These are phyloP conservation scores for Diutina mesorugosa DNA, from an alignment of 1,139 yeast genomes.

Conservation along the genomic window DNA sequence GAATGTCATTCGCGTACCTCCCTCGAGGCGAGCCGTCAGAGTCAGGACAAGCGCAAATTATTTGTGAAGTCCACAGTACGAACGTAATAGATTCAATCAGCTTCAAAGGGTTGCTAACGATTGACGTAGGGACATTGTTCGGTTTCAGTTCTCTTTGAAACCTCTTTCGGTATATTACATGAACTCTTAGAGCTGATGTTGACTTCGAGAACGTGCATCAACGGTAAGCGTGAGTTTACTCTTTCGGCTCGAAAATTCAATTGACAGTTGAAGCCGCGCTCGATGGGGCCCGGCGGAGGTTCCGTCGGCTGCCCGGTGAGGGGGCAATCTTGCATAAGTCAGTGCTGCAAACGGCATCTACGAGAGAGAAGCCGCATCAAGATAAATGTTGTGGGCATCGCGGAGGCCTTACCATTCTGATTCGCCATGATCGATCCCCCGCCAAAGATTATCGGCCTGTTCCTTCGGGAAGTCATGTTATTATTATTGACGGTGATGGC, in stretches of 20 bases:
- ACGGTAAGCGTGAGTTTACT: not conserved
- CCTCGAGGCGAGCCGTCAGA: not conserved
- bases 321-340: not conserved
- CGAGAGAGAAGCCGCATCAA: not conserved
- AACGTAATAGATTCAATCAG: too few species aligned
- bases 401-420: not conserved
- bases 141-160: too few species aligned
- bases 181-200: too few species aligned
- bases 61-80: too few species aligned
- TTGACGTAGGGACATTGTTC: too few species aligned
- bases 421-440: not conserved
- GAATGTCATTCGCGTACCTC: not conserved
- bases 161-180: too few species aligned
- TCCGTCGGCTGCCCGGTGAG: not conserved
- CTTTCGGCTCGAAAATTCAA: not conserved
- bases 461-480: not conserved
- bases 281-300: not conserved
- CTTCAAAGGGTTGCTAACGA: too few species aligned
- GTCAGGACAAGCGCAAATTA: not conserved
- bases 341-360: not conserved
- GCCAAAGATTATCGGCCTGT: not conserved
- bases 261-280: not conserved
- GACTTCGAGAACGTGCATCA: too few species aligned
- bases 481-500: conserved; percentile 6
- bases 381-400: not conserved